Percentiles rank a stretch among this genome's conserved stretches.
Conservation (phyloP, 257 asterid species). For the Galeopsis tetrahit region DNA sequence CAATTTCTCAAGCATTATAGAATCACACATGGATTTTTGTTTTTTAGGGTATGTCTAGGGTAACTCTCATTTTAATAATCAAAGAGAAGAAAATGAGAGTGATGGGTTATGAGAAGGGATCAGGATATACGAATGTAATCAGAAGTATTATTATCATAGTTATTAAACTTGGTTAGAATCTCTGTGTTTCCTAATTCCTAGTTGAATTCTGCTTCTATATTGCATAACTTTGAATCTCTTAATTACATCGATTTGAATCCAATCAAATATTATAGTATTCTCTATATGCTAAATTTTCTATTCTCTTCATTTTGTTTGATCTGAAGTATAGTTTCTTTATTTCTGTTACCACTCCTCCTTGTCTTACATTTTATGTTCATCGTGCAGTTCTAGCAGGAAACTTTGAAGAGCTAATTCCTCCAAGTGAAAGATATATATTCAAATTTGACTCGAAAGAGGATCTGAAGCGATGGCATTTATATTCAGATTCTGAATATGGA, state of each 20-base stretch:
- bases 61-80: neutral
- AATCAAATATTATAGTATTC: neutral
- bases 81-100: neutral
- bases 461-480: slow-evolving; percentile 85
- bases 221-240: neutral
- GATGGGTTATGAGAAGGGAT: neutral
- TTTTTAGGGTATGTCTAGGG: neutral
- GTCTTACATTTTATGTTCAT: slow-evolving; percentile 22
- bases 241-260: neutral
- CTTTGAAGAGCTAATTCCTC: slow-evolving; percentile 84
- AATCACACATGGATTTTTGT: neutral
- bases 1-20: neutral
- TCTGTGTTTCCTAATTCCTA: slow-evolving; percentile 5
- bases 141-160: neutral
- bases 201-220: neutral
- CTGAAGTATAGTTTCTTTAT: slow-evolving; percentile 1
- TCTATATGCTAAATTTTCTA: neutral
- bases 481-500: slow-evolving; percentile 98
- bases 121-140: neutral
- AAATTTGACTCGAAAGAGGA: slow-evolving; percentile 79
- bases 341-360: neutral
- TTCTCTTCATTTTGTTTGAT: slow-evolving; percentile 8
- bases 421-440: slow-evolving; percentile 75
- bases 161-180: neutral
- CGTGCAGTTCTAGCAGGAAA: slow-evolving; percentile 87